Conservation (phyloP, 352 stramenopile genomes). For the Phytophthora constricta region DNA sequence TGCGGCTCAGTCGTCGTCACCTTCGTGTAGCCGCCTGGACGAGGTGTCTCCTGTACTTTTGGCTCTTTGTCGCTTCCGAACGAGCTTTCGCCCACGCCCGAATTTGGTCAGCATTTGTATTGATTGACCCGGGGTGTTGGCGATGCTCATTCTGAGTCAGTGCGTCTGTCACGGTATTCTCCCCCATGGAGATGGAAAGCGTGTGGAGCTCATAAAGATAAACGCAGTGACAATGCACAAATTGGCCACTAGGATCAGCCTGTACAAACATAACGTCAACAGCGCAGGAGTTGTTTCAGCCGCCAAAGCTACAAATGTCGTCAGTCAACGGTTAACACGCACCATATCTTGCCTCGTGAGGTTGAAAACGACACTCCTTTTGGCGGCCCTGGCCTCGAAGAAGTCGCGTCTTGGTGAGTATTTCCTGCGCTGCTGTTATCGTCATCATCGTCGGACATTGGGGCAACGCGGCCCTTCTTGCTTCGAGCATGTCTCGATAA, state of each 20-base stretch:
- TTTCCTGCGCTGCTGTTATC: neutral
- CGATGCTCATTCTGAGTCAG: conserved; percentile 36
- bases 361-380: conserved; percentile 35
- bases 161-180: conserved; percentile 44
- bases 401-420: conserved; percentile 1
- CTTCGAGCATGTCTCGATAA: conserved; percentile 21
- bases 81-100: neutral
- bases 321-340: conserved; percentile 14
- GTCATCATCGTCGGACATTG: conserved; percentile 29
- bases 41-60: conserved; percentile 6
- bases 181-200: conserved; percentile 49
- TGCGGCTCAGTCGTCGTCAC: conserved; percentile 18
- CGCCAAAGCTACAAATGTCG: neutral
- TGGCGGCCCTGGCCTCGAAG: neutral
- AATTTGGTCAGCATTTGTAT: conserved; percentile 19
- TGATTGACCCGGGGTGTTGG: conserved; percentile 19
- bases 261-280: conserved; percentile 14
- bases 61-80: conserved; percentile 6
- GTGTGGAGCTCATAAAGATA: conserved; percentile 62
- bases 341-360: conserved; percentile 37
- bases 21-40: conserved; percentile 26
- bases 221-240: conserved; percentile 50
- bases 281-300: neutral
- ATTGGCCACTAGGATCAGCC: conserved; percentile 59
- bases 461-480: conserved; percentile 28